Base-by-base conservation (phyloP, 768 basidiomycete species). In the Mycena maculata region DNA sequence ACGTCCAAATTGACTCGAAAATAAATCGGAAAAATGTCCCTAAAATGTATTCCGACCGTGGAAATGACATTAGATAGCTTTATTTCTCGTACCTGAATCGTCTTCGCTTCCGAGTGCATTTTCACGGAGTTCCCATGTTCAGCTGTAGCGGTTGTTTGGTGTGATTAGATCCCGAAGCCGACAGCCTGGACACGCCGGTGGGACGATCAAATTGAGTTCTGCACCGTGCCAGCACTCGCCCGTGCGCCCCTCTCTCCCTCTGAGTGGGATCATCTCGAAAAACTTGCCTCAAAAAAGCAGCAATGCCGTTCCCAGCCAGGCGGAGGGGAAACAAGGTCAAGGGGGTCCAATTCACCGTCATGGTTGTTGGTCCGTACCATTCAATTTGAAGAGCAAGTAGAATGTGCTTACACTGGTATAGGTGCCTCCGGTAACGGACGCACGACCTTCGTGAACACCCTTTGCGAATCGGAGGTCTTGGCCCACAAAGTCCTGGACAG, bases 381-480 rank as follows among this genome's bases (percentile, higher is more conserved):
- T 30, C 36, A 45, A 27, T 48, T 47, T 28, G 33, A 36, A 38
- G 38, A 22, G 18, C 30, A n/a, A 55, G 42, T 33, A 50, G 44
- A 48, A 23, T 47, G n/a, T 20, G 23, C 59, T 47, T 23, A 33
- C 28, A 16, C 23, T 27, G 27, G 3, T 9, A 1, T 23, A 96
- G 94, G 94, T 77, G 90, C 91, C 65, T 94, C 93, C 73, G 94
- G 94, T 44, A 93, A 92, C 55, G 92, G 92, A 27, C 87, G 93
- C 58, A 95, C 94, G 45, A 95, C 94, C 41, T 95, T 96, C 73
- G 92, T 96, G 75, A 96, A 96, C 82, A 96, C 94, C 44, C 88
- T 96, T 47, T 93, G 92, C 79, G 94, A 95, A 78, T 85, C 88
- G 6, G 87, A 90, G 68, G 90, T 95, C 27, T 82, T 95, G 58